Evolutionary conservation across 345 rosid genomes (phyloP), one percentile per base, ranked within the genome.

Genomic region (Adansonia digitata): DNA sequence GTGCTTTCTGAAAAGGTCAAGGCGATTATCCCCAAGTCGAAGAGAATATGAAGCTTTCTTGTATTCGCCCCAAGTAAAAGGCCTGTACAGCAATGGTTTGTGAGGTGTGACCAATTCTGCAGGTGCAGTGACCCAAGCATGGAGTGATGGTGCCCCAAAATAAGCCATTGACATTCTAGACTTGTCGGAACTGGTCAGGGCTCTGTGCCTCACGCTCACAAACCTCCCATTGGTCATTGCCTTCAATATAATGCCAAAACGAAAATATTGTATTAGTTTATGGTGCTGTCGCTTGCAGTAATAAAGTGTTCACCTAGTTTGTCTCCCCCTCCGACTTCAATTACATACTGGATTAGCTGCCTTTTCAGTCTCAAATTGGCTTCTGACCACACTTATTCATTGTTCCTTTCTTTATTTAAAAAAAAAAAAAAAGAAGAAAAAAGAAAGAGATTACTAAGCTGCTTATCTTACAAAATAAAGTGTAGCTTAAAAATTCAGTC

Each of bases 51-150:
- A 74, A 27, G 89, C 74, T 31, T 78, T 86, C 83, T 94, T 94
- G 87, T 86, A 94, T 2, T 93, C 98, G 1, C 78, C 85, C 98
- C 98, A 94, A 22, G 98, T 91, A 83, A 92, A 94, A 1, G 95
- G 84, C 87, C 86, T 80, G 69, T 90, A 94, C 12, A 84, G 80
- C 5, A 52, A 20, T 4, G 86, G 88, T 31, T 20, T 59, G 20
- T 64, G 49, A 0, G 82, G 71, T 1, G 86, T 63, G 74, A 84
- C 57, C 84, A 88, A 74, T 65, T 84, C 85, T 5, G 82, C 75
- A 1, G 81, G 86, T 0, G 88, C 75, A 1, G 78, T 49, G 73
- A 94, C 86, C 76, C 43, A 29, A 0, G 91, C 81, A 5, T 85
- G 74, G 2, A 83, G 90, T 0, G 95, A 78, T 0, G 98, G 98